Evolutionary conservation across 106 monocot genomes (phyloP).

Genomic region (Platanthera zijinensis): DNA sequence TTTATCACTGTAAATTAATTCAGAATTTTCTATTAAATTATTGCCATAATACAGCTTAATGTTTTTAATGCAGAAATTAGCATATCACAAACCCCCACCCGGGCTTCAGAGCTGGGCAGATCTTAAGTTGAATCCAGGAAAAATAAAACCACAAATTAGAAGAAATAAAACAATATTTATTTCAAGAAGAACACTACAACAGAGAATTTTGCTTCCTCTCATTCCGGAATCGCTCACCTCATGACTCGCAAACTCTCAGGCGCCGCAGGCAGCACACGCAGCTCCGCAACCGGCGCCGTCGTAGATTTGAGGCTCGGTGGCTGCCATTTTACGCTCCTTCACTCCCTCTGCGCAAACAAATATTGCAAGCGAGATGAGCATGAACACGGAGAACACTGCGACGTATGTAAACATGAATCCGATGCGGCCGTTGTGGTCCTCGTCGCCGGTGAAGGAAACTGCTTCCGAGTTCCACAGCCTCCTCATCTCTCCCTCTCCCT

Average conservation of each 20-base stretch:
- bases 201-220: not conserved
- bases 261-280: not conserved
- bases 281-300: not conserved
- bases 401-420: not conserved
- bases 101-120: too few species aligned
- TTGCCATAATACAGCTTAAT: too few species aligned
- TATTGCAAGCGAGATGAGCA: not conserved
- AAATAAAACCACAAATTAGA: too few species aligned
- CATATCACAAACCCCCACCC: too few species aligned
- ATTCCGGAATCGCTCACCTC: not conserved
- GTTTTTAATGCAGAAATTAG: too few species aligned
- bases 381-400: not conserved
- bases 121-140: too few species aligned
- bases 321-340: not conserved
- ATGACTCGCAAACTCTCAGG: not conserved
- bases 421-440: not conserved
- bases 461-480: not conserved
- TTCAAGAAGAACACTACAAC: too few species aligned
- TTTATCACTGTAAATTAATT: too few species aligned
- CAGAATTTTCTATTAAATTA: too few species aligned
- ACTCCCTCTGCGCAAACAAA: not conserved
- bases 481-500: not conserved
- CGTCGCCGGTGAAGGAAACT: not conserved
- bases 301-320: not conserved
- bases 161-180: too few species aligned